A percentile compares a stretch with the other conserved stretches of the same genome.
Evolutionary conservation across 176 grass and related monocot genomes (phyloP).

Genomic region (Eragrostis nindensis): DNA sequence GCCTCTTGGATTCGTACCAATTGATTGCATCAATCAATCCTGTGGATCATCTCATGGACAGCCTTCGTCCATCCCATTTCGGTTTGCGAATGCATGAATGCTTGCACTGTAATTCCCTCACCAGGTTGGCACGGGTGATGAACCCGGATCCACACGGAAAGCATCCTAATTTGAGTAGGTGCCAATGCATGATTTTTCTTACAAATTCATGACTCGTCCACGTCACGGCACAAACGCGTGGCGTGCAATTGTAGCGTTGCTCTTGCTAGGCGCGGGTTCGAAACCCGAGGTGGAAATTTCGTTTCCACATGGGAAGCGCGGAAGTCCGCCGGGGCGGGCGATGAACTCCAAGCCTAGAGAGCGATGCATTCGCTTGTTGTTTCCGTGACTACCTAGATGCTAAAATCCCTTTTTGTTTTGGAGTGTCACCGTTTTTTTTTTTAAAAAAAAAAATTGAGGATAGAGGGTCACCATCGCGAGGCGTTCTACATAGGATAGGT

Average conservation of each 20-base stretch:
- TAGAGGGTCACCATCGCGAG: too few relatives aligned
- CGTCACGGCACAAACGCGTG: background rate
- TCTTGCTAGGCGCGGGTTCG: background rate
- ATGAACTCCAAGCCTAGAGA: background rate
- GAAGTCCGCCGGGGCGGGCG: background rate
- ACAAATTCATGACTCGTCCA: background rate
- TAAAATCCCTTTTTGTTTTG: background rate
- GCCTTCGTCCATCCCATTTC: too few relatives aligned
- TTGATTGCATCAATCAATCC: too few relatives aligned
- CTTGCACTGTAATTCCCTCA: background rate
- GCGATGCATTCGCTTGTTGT: background rate
- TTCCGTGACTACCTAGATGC: background rate
- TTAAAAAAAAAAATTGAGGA: too few relatives aligned
- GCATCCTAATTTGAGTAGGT: constrained; percentile 10
- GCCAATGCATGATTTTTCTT: background rate
- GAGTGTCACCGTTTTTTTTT: background rate
- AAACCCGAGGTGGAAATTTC: background rate
- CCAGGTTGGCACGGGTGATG: background rate
- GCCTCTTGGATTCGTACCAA: too few relatives aligned
- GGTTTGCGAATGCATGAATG: too few relatives aligned
- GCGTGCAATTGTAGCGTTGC: background rate
- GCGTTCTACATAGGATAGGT: too few relatives aligned
- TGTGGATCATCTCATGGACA: too few relatives aligned
- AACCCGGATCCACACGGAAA: constrained; percentile 16
- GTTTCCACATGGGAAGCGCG: background rate